phyloP scores from a whole-genome alignment of 208 protist species.

The Phytomonas sp. region DNA sequence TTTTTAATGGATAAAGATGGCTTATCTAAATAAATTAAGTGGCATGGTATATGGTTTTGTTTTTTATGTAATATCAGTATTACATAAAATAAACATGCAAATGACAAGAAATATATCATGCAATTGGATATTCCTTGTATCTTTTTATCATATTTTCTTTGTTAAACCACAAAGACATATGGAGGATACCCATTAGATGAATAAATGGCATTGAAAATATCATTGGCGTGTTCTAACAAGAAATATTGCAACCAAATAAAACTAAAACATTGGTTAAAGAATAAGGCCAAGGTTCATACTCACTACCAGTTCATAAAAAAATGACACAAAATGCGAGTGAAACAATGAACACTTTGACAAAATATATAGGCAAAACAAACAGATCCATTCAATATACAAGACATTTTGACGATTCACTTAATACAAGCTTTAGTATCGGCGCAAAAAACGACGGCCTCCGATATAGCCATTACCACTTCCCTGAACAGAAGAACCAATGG shows the following conservation, averaged over 20 bases:
- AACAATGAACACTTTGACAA: background rate
- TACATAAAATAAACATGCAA: background rate
- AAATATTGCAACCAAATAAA: background rate
- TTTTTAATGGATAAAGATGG: background rate
- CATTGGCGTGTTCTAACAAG: background rate
- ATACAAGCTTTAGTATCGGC: conserved; percentile 12
- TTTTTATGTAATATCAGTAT: background rate
- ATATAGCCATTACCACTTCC: conserved; percentile 17
- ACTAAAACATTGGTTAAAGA: background rate
- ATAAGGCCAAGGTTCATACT: background rate
- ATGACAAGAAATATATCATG: background rate
- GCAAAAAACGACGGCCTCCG: conserved; percentile 29
- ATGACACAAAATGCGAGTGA: background rate
- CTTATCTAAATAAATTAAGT: conserved; percentile 7
- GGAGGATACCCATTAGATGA: background rate
- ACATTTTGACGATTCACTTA: background rate
- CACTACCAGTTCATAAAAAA: background rate
- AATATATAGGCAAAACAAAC: background rate
- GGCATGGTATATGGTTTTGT: background rate
- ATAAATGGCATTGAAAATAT: conserved; percentile 1
- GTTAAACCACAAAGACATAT: background rate
- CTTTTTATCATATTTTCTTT: background rate
- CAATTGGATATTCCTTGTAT: background rate
- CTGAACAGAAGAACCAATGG: conserved; percentile 38
- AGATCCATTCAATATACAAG: background rate